phyloP scores from a whole-genome alignment of 116 monocot species.

The Iris pallida region DNA sequence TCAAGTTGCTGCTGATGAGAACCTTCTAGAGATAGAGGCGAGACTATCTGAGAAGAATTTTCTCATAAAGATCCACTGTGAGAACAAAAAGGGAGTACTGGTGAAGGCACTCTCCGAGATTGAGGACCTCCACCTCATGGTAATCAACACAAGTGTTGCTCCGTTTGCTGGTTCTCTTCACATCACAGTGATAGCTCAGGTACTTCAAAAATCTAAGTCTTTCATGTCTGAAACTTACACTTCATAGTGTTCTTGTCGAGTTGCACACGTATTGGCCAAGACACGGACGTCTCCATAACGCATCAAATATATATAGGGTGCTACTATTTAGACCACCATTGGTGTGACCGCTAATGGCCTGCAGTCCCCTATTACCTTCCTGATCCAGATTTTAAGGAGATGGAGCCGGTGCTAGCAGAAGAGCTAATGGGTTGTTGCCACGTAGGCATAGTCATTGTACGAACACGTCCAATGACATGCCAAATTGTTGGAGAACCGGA shows the following conservation, averaged over 20 bases:
- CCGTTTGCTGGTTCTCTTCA: constrained; percentile 9
- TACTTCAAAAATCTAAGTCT: neutral
- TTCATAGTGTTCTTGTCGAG: neutral
- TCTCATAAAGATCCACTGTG: constrained; percentile 36
- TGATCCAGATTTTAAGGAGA: no score
- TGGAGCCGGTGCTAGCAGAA: no score
- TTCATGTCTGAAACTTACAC: neutral
- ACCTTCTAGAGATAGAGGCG: constrained; percentile 20
- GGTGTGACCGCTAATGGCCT: no score
- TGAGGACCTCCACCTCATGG: constrained; percentile 19
- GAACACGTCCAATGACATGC: no score
- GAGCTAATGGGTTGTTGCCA: no score
- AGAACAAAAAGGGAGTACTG: constrained; percentile 22
- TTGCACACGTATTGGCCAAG: no score
- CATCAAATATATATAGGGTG: no score
- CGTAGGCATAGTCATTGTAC: no score
- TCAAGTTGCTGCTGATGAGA: neutral
- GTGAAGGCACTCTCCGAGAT: constrained; percentile 22
- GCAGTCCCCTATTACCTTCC: no score
- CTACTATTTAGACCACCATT: no score
- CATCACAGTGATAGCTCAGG: constrained; percentile 29
- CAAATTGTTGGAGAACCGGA: no score
- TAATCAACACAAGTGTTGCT: constrained; percentile 21
- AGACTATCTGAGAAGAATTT: constrained; percentile 15
- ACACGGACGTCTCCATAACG: no score